phyloP scores from a whole-genome alignment of 2,329 filamentous ascomycete genomes.

The Sporothrix dimorphospora region DNA sequence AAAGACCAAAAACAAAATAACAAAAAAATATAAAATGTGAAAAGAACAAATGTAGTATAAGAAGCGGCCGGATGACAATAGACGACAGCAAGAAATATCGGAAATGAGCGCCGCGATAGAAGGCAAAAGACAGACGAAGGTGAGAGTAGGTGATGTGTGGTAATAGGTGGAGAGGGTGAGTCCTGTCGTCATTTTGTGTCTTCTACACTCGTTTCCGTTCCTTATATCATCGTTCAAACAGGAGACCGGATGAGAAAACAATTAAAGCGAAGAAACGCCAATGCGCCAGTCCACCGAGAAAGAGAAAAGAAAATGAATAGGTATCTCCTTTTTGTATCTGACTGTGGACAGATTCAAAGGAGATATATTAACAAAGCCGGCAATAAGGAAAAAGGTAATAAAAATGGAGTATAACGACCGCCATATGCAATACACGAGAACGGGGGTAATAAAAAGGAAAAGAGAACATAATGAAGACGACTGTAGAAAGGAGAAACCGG shows the following conservation, averaged over 20 bases:
- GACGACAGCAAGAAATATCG: background rate
- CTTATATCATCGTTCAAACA: too few relatives aligned
- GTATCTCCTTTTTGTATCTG: background rate
- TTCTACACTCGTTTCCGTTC: background rate
- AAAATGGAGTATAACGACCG: slow-evolving; percentile 19
- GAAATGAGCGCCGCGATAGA: background rate
- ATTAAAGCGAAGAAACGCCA: background rate
- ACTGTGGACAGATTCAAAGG: slow-evolving; percentile 7
- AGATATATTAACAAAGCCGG: background rate
- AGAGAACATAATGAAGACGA: slow-evolving; percentile 2
- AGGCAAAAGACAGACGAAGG: background rate
- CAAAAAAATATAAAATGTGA: background rate
- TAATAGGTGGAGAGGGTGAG: background rate
- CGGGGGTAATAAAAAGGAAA: slow-evolving; percentile 9
- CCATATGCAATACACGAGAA: slow-evolving; percentile 27
- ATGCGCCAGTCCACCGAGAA: slow-evolving; percentile 1
- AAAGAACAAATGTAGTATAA: background rate
- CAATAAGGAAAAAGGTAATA: background rate
- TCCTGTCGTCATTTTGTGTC: background rate
- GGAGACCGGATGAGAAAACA: background rate
- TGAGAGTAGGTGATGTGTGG: background rate
- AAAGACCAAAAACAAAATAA: background rate
- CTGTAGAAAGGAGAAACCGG: background rate
- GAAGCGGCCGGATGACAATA: background rate
- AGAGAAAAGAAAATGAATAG: background rate